These are phyloP conservation scores for Heliamphora pulchella DNA, from an alignment of 179 eudicot species.

Conservation along the genomic window DNA sequence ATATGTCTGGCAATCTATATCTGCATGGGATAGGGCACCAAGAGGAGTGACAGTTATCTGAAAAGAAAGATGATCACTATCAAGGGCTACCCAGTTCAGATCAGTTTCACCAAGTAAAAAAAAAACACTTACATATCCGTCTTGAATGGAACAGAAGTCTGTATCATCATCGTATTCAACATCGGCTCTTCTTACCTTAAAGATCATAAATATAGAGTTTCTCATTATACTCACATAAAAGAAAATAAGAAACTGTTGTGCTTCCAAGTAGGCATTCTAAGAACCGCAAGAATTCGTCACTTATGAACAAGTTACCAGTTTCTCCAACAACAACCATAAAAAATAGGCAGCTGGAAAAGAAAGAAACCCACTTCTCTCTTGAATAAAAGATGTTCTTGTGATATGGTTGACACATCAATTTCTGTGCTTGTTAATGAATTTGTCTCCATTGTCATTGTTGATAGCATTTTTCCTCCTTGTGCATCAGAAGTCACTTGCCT, in stretches of 20 bases:
- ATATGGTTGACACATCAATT: conserved; percentile 24
- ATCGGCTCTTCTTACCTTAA: conserved; percentile 42
- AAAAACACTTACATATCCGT: conserved; percentile 42
- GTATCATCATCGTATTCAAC: conserved; percentile 42
- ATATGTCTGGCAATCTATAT: conserved; percentile 43
- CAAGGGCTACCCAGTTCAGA: not conserved
- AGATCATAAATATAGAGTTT: not conserved
- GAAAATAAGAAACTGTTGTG: not conserved
- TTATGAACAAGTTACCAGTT: not conserved
- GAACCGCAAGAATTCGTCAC: not conserved
- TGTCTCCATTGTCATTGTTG: conserved; percentile 80
- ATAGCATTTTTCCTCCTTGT: conserved; percentile 58
- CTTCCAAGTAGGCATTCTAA: not conserved
- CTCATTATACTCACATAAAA: not conserved
- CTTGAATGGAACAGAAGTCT: conserved; percentile 44
- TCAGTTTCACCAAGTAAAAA: not conserved
- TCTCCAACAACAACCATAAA: not conserved
- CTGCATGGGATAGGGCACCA: conserved; percentile 61
- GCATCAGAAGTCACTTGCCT: conserved; percentile 46
- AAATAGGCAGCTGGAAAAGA: conserved; percentile 11
- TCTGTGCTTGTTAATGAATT: conserved; percentile 28
- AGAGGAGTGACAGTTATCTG: conserved; percentile 87
- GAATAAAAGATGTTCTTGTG: conserved; percentile 42
- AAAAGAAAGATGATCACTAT: conserved; percentile 18
- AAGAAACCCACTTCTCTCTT: conserved; percentile 58